Conservation (phyloP, 306 rosid genomes). For the Casuarina equisetifolia region DNA sequence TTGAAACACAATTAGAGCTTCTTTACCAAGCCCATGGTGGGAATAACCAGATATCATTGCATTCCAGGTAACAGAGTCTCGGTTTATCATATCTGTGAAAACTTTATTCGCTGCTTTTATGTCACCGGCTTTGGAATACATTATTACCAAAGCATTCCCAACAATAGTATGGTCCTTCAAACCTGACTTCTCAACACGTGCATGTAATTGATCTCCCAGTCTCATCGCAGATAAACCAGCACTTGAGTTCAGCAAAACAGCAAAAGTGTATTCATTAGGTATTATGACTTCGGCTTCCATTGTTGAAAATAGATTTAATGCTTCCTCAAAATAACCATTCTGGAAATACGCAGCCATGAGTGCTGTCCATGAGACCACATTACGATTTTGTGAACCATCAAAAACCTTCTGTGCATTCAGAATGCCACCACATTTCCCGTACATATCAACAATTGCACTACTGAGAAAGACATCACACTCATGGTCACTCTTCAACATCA, state of each 20-base stretch:
- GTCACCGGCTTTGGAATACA: constrained; percentile 69
- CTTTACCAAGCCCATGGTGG: constrained; percentile 66
- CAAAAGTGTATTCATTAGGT: constrained; percentile 58
- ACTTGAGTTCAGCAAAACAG: constrained; percentile 57
- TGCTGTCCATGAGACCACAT: constrained; percentile 65
- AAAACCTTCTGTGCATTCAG: constrained; percentile 44
- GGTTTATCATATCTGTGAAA: constrained; percentile 38
- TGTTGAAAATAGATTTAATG: constrained; percentile 39
- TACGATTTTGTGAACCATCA: constrained; percentile 35
- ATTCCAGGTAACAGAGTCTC: constrained; percentile 58
- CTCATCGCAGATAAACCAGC: constrained; percentile 53
- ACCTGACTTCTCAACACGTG: constrained; percentile 52
- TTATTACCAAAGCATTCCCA: constrained; percentile 57
- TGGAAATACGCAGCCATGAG: constrained; percentile 59
- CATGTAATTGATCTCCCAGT: constrained; percentile 58
- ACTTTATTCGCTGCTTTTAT: constrained; percentile 55
- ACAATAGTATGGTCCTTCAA: constrained; percentile 48
- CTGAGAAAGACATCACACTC: constrained; percentile 45
- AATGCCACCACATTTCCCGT: constrained; percentile 60
- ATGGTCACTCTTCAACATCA: constrained; percentile 38
- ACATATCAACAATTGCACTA: constrained; percentile 63
- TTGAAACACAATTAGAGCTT: constrained; percentile 56
- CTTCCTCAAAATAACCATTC: constrained; percentile 59
- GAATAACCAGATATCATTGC: constrained; percentile 65
- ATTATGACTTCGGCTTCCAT: constrained; percentile 46